A percentile compares a stretch with the other conserved stretches of the same genome.
Conservation (phyloP, 805 yeast genomes). For the Candida ipomoeae region DNA sequence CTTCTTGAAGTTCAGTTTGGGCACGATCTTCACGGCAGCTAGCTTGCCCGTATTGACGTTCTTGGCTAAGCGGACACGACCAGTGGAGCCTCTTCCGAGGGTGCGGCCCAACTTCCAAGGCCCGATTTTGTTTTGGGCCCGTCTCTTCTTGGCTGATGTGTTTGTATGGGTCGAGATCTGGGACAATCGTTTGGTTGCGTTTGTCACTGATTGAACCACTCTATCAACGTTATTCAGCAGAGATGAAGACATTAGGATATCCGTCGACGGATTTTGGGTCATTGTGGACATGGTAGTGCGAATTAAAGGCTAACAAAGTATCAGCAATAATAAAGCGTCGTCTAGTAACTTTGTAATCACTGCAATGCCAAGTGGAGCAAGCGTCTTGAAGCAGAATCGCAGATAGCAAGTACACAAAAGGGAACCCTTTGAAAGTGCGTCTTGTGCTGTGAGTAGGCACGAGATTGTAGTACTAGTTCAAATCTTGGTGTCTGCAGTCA, state of each 20-base stretch:
- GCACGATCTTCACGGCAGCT: conserved; percentile 96
- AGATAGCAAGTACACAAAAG: not conserved
- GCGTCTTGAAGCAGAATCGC: not conserved
- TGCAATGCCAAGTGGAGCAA: not conserved
- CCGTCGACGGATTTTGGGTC: conserved; percentile 12
- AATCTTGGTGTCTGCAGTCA: not conserved
- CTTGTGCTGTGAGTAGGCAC: not conserved
- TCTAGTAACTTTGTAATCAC: not conserved
- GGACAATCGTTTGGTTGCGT: conserved; percentile 47
- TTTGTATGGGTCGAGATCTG: conserved; percentile 45
- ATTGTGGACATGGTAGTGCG: conserved; percentile 14
- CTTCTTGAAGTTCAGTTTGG: conserved; percentile 66
- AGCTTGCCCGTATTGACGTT: conserved; percentile 79
- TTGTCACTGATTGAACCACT: conserved; percentile 43
- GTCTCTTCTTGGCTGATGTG: conserved; percentile 39
- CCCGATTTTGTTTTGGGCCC: conserved; percentile 63
- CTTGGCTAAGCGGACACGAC: conserved; percentile 88
- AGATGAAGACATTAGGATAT: conserved; percentile 12
- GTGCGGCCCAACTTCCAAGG: conserved; percentile 97
- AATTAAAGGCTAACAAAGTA: not conserved
- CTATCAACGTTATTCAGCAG: conserved; percentile 29
- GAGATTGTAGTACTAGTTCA: not conserved
- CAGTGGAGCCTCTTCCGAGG: conserved; percentile 94
- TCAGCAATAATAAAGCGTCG: not conserved
- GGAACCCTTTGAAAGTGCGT: not conserved